A percentile compares a stretch with the other conserved stretches of the same genome.
These are phyloP conservation scores for Quambalaria eucalypti DNA, from an alignment of 1,284 basidiomycete genomes.

Conservation along the genomic window DNA sequence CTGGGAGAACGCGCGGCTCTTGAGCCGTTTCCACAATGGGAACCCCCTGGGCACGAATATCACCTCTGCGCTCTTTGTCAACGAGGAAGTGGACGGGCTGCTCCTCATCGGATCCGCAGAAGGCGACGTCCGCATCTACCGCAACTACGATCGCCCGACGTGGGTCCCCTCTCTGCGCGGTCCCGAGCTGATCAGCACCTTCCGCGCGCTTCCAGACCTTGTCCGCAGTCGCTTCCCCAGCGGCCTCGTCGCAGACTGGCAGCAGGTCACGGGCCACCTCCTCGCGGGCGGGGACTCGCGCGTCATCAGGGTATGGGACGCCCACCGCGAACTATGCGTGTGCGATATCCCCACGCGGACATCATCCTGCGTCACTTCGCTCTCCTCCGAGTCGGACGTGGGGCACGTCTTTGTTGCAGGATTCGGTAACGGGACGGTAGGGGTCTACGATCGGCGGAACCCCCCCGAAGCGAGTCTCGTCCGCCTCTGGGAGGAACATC, in stretches of 20 bases:
- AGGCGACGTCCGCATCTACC: conserved; percentile 81
- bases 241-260: conserved; percentile 87
- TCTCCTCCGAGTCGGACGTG: conserved; percentile 69
- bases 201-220: conserved; percentile 77
- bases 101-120: conserved; percentile 77
- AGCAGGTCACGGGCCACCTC: conserved; percentile 74
- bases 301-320: conserved; percentile 88
- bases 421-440: conserved; percentile 84
- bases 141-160: conserved; percentile 61
- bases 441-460: conserved; percentile 81
- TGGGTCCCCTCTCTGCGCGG: conserved; percentile 31
- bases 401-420: conserved; percentile 77
- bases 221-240: conserved; percentile 62
- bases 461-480: conserved; percentile 78
- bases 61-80: conserved; percentile 85
- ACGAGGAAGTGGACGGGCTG: conserved; percentile 86
- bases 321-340: conserved; percentile 74
- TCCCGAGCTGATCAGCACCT: conserved; percentile 80
- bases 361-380: conserved; percentile 77
- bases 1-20: conserved; percentile 70
- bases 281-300: conserved; percentile 84
- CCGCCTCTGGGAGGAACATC: conserved; percentile 66
- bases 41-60: conserved; percentile 73
- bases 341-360: conserved; percentile 79
- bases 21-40: conserved; percentile 81